Evolutionary conservation across 352 stramenopile species (phyloP), one percentile per base, ranked within the genome.

Genomic region (Phytophthora idaei): DNA sequence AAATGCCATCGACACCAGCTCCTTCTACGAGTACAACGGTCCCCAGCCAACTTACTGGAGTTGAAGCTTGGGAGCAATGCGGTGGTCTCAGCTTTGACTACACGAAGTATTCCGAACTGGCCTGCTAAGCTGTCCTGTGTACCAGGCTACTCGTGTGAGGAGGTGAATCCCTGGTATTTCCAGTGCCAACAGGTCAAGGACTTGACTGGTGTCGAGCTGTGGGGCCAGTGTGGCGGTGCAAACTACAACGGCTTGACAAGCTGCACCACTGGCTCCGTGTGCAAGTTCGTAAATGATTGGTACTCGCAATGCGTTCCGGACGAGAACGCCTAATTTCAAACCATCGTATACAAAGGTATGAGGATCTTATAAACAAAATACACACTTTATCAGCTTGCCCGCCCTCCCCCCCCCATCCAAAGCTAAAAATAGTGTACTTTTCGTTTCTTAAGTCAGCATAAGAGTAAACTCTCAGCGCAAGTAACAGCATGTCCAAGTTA

Each of bases 221-320:
- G 74, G 72, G 65, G 70, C 27, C 69, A 71, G 21, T 76, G 68
- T 12, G 68, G 63, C 15, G 68, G 68, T 32, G 32, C 46, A 15
- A 34, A 57, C 47, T 55, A 72, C 17, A n/a, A 45, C 12, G 68
- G 62, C 31, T 28, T 56, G 31, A 69, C 68, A 12, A 59, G 71
- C 4, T 75, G 67, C 25, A 28, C 31, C 11, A 7, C 27, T 0
- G 74, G 74, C 8, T 58, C 69, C 7, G 59, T 60, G 27, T 85
- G 77, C 66, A 67, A 63, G 28, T 67, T 34, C 48, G 31, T 55
- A 12, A 78, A 81, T 44, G 51, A 75, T 6, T 85, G 74, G 77
- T 85, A 83, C 64, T 79, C 73, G 27, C 77, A 85, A 57, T 85
- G 77, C 58, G 56, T 83, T 5, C 77, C 74, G 0, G 47, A 39